Evolutionary conservation across 2,329 filamentous ascomycete species (phyloP).

Genomic region (Thelonectria discophora): DNA sequence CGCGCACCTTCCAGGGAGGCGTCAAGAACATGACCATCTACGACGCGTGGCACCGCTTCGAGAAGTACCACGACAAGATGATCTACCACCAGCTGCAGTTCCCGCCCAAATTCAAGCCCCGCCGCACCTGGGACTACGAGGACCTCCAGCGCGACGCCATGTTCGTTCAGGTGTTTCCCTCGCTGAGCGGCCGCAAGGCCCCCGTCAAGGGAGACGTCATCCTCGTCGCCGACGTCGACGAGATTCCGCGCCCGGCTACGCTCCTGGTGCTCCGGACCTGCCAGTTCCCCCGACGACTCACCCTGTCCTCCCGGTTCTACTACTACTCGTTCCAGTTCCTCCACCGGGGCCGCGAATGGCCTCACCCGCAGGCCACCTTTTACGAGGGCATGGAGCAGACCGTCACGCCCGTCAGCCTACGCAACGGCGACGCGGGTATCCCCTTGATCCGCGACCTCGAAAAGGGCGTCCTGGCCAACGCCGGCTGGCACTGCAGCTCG

Average conservation of each 20-base stretch:
- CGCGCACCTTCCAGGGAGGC: constrained; percentile 65
- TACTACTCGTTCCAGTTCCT: constrained; percentile 67
- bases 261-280: constrained; percentile 60
- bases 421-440: constrained; percentile 55
- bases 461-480: constrained; percentile 56
- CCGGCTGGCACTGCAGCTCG: constrained; percentile 69
- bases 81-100: constrained; percentile 65
- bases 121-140: constrained; percentile 59
- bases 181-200: constrained; percentile 51
- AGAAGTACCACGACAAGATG: constrained; percentile 65
- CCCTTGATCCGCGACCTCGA: constrained; percentile 52
- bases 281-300: constrained; percentile 61
- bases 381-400: constrained; percentile 56
- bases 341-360: constrained; percentile 54
- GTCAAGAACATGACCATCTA: constrained; percentile 63
- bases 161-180: constrained; percentile 64
- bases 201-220: constrained; percentile 63
- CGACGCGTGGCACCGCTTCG: constrained; percentile 62
- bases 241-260: constrained; percentile 63
- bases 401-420: constrained; percentile 62
- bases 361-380: constrained; percentile 67
- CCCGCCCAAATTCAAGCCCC: constrained; percentile 51
- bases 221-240: constrained; percentile 68
- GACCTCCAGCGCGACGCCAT: constrained; percentile 65
- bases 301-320: constrained; percentile 61